A percentile compares a stretch with the other conserved stretches of the same genome.
Evolutionary conservation across 805 yeast genomes (phyloP).

Genomic region (Metschnikowia kunwiensis): DNA sequence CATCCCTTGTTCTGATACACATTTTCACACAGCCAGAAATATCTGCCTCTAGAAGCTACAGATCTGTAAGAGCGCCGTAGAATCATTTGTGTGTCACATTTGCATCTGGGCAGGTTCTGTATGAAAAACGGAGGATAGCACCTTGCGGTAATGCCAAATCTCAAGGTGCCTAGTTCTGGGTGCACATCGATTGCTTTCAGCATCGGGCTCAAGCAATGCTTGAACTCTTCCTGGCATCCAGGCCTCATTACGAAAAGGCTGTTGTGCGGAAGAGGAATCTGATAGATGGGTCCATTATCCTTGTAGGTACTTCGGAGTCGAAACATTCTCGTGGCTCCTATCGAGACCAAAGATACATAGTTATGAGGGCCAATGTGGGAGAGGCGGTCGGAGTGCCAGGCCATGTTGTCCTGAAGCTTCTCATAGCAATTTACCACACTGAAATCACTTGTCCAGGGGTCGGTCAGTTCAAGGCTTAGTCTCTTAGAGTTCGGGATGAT

Average conservation of each 20-base stretch:
- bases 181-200: slow-evolving; percentile 41
- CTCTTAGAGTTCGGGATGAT: slow-evolving; percentile 30
- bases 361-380: slow-evolving; percentile 73
- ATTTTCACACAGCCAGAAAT: slow-evolving; percentile 64
- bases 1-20: slow-evolving; percentile 46
- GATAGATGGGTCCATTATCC: slow-evolving; percentile 31
- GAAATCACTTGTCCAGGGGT: slow-evolving; percentile 50
- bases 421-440: slow-evolving; percentile 59
- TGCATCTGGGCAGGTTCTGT: slow-evolving; percentile 42
- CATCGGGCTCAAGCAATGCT: slow-evolving; percentile 58
- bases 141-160: slow-evolving; percentile 68
- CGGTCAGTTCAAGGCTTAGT: slow-evolving; percentile 37
- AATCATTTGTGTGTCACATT: slow-evolving; percentile 49
- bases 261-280: slow-evolving; percentile 69
- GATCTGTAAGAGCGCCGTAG: slow-evolving; percentile 54
- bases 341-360: slow-evolving; percentile 59
- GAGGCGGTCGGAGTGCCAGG: slow-evolving; percentile 75
- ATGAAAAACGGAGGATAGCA: slow-evolving; percentile 43
- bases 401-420: slow-evolving; percentile 49
- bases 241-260: slow-evolving; percentile 70
- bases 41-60: slow-evolving; percentile 47
- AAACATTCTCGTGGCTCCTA: slow-evolving; percentile 71
- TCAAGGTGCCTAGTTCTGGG: slow-evolving; percentile 44
- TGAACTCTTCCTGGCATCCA: slow-evolving; percentile 73
- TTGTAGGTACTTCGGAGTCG: slow-evolving; percentile 48